A percentile compares a stretch with the other conserved stretches of the same genome.
phyloP scores from a whole-genome alignment of 2,329 filamentous ascomycete species.

The Colletotrichum endophyticum region DNA sequence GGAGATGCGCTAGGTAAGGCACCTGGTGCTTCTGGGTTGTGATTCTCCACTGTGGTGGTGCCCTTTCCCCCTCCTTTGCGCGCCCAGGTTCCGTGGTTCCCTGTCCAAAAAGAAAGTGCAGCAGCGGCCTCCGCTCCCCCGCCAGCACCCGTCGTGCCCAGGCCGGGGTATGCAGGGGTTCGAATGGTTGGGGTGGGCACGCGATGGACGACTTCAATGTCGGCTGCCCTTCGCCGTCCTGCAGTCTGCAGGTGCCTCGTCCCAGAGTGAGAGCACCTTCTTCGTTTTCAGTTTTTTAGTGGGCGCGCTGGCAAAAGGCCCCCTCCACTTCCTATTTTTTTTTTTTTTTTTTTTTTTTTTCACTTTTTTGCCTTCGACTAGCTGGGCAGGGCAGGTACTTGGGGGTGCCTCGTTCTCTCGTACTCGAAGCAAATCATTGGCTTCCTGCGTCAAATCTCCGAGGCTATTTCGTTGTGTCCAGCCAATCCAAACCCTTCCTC shows the following conservation, averaged over 20 bases:
- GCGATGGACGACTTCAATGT: conserved; percentile 2
- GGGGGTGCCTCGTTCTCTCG: background rate
- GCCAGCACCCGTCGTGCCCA: background rate
- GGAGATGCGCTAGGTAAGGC: background rate
- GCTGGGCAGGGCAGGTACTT: background rate
- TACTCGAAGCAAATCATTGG: conserved; percentile 7
- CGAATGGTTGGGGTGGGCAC: background rate
- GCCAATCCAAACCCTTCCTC: background rate
- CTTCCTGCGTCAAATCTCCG: conserved; percentile 17
- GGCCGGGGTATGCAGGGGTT: background rate
- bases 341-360: background rate
- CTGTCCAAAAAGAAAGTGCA: background rate
- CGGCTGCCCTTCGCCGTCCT: background rate
- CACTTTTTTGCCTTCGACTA: background rate
- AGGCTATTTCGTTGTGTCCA: background rate
- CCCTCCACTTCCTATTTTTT: background rate
- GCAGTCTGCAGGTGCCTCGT: background rate
- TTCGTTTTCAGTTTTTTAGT: background rate
- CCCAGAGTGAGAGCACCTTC: background rate
- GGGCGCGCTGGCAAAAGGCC: background rate
- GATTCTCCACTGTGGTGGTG: background rate
- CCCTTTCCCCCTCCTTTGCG: background rate
- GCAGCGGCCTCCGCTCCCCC: conserved; percentile 2
- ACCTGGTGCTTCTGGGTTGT: background rate
- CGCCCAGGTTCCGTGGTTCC: background rate